Conservation (phyloP, 768 basidiomycete species). For the Amanita rubescens region DNA sequence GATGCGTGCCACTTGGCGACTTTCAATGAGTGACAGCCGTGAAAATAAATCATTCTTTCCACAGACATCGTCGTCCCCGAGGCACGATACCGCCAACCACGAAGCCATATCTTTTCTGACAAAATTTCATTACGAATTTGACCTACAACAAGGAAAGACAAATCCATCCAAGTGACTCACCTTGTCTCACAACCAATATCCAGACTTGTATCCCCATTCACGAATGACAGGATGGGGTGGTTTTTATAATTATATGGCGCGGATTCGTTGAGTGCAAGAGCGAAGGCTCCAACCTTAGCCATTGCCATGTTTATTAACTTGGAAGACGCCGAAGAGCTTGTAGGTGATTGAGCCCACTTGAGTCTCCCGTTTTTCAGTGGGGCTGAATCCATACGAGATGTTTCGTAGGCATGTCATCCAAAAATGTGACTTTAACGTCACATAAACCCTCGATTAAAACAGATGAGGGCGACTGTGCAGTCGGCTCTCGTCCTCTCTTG, state of each 20-base stretch:
- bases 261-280: no score
- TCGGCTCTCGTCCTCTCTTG: background rate
- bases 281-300: background rate
- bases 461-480: background rate
- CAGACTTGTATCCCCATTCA: background rate
- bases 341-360: background rate
- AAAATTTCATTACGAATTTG: background rate
- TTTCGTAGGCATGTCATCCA: background rate
- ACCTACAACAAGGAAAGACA: background rate
- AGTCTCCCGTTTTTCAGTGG: background rate
- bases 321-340: background rate
- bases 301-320: background rate
- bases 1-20: no score
- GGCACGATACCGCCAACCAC: no score
- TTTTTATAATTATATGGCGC: background rate
- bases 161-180: background rate
- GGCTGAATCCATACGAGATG: background rate
- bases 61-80: no score
- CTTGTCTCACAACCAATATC: background rate
- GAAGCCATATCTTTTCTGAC: no score
- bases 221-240: background rate
- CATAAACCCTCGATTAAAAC: background rate
- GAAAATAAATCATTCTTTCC: no score
- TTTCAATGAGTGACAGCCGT: no score
- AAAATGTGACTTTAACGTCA: background rate